phyloP scores from a whole-genome alignment of 768 basidiomycete genomes.

The Leucocoprinus leucothites region DNA sequence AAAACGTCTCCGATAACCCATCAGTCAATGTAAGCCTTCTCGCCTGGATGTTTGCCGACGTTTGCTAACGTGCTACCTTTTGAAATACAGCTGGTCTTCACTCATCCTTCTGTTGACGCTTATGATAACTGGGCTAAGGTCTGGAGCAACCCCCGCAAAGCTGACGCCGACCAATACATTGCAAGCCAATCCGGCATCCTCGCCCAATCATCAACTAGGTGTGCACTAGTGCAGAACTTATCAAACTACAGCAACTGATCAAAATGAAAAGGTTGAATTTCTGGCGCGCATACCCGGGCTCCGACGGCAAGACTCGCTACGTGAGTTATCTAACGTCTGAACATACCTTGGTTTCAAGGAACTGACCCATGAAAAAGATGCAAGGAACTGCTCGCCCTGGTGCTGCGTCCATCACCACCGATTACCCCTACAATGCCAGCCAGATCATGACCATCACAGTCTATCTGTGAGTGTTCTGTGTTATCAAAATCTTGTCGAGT shows the following conservation, averaged over 20 bases:
- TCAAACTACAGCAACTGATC: too few relatives aligned
- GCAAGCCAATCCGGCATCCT: constrained; percentile 51
- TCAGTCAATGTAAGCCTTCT: constrained; percentile 49
- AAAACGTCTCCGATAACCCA: constrained; percentile 54
- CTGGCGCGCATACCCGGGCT: constrained; percentile 51
- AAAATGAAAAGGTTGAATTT: constrained; percentile 44
- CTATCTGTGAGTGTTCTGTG: constrained; percentile 40
- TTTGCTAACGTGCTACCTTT: not conserved
- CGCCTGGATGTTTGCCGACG: not conserved
- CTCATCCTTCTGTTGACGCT: constrained; percentile 57
- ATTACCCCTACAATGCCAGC: constrained; percentile 49
- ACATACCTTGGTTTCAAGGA: not conserved
- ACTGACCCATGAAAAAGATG: constrained; percentile 27
- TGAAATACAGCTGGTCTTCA: constrained; percentile 50
- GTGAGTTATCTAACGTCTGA: constrained; percentile 29
- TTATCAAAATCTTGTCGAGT: too few relatives aligned
- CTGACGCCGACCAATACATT: constrained; percentile 56
- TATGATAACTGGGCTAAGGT: constrained; percentile 67
- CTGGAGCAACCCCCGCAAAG: constrained; percentile 49
- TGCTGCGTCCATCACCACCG: constrained; percentile 47
- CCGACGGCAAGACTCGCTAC: constrained; percentile 47
- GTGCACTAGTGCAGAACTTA: not conserved
- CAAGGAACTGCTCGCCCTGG: constrained; percentile 67
- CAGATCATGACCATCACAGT: constrained; percentile 62
- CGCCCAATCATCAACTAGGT: constrained; percentile 54